These are phyloP conservation scores for Xerocomus amazonicus DNA, from an alignment of 1,284 basidiomycete species.

Conservation along the genomic window DNA sequence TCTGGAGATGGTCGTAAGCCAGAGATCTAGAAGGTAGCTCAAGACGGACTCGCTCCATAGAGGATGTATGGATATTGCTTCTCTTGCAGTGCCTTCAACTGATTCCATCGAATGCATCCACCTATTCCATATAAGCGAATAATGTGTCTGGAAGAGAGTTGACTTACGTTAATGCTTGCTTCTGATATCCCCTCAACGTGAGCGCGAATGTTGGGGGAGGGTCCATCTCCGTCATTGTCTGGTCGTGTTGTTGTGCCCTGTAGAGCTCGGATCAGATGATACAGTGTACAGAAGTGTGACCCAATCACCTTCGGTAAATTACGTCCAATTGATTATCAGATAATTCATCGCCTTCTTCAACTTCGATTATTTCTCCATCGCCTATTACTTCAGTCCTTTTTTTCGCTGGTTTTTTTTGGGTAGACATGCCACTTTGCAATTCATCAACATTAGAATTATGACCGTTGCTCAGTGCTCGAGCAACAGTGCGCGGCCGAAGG, in stretches of 20 bases:
- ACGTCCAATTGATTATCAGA: slow-evolving; percentile 73
- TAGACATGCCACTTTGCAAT: slow-evolving; percentile 35
- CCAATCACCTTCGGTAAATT: slow-evolving; percentile 72
- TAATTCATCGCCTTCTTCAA: slow-evolving; percentile 76
- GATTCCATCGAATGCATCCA: slow-evolving; percentile 94
- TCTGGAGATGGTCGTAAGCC: slow-evolving; percentile 38
- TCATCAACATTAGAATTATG: slow-evolving; percentile 15
- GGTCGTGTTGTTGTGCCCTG: slow-evolving; percentile 84
- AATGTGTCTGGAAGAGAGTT: neutral
- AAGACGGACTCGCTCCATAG: slow-evolving; percentile 85
- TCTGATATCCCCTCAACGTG: slow-evolving; percentile 85
- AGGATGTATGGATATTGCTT: slow-evolving; percentile 81
- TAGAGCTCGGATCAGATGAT: slow-evolving; percentile 9
- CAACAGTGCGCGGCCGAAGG: slow-evolving; percentile 51
- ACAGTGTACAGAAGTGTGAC: neutral
- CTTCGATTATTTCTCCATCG: slow-evolving; percentile 65
- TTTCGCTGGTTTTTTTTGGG: slow-evolving; percentile 26
- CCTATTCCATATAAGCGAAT: slow-evolving; percentile 35
- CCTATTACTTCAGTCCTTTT: slow-evolving; percentile 54
- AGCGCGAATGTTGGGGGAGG: slow-evolving; percentile 79
- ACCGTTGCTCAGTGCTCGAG: slow-evolving; percentile 26
- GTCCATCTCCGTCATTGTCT: slow-evolving; percentile 75
- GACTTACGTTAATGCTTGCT: slow-evolving; percentile 78
- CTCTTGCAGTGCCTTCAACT: slow-evolving; percentile 65
- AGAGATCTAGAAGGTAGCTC: slow-evolving; percentile 2